Conservation (phyloP, 148 eudicot species). For the Vaccinium darrowii region DNA sequence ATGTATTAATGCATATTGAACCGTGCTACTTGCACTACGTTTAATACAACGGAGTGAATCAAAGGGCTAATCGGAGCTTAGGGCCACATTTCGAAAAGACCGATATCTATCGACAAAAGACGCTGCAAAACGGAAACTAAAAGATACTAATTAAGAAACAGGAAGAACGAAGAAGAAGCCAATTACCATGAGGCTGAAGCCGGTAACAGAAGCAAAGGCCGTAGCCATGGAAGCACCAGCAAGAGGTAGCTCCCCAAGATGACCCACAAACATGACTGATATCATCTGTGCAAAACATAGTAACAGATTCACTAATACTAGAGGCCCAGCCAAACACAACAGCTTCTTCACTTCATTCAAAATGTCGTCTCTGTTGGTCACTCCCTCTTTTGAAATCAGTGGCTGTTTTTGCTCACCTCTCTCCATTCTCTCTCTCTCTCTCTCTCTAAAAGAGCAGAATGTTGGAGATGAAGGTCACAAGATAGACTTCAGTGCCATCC, state of each 20-base stretch:
- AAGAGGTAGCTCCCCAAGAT: slow-evolving; percentile 39
- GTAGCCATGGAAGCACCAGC: slow-evolving; percentile 47
- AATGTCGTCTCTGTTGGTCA: neutral
- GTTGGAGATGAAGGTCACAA: neutral
- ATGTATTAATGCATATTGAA: too few relatives aligned
- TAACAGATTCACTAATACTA: slow-evolving; percentile 31
- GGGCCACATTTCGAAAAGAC: neutral
- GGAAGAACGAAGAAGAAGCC: neutral
- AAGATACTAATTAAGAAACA: neutral
- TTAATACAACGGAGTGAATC: neutral
- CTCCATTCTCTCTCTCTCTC: neutral
- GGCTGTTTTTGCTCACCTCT: slow-evolving; percentile 3
- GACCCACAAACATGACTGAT: slow-evolving; percentile 47
- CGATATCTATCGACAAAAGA: too few relatives aligned
- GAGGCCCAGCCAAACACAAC: slow-evolving; percentile 34
- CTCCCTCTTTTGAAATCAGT: neutral
- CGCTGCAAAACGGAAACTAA: too few relatives aligned
- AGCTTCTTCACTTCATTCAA: slow-evolving; percentile 28
- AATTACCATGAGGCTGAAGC: slow-evolving; percentile 35
- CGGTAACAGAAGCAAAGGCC: slow-evolving; percentile 37
- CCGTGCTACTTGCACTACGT: neutral
- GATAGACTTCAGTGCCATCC: too few relatives aligned
- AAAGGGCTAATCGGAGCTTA: neutral
- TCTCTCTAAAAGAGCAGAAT: neutral
- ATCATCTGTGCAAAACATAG: slow-evolving; percentile 24